A percentile compares a stretch with the other conserved stretches of the same genome.
These are phyloP conservation scores for Debaryomyces maramus DNA, from an alignment of 805 yeast species.

Conservation along the genomic window DNA sequence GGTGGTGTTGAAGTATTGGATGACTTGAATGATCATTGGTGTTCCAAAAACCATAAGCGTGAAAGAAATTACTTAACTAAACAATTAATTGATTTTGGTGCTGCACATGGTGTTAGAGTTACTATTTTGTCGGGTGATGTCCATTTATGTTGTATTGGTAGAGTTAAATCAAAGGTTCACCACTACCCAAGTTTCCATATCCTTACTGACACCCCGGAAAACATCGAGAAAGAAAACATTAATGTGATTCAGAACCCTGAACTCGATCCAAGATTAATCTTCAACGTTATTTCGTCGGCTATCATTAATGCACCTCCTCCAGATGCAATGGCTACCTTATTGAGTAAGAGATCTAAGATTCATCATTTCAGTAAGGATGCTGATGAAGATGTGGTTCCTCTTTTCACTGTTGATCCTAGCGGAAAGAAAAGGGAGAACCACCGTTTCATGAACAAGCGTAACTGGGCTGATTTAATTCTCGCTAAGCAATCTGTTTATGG, in stretches of 20 bases:
- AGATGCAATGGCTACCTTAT: conserved; percentile 71
- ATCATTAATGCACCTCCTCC: conserved; percentile 94
- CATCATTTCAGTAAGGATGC: conserved; percentile 68
- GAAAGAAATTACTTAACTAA: conserved; percentile 76
- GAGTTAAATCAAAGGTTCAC: conserved; percentile 60
- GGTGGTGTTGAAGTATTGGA: conserved; percentile 90
- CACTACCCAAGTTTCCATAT: conserved; percentile 28
- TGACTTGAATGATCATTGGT: conserved; percentile 96
- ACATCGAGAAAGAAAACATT: conserved; percentile 37
- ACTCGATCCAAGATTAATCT: conserved; percentile 70
- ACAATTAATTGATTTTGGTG: conserved; percentile 64
- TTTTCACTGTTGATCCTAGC: conserved; percentile 62
- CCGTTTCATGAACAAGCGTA: conserved; percentile 63
- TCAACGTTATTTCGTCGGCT: conserved; percentile 87
- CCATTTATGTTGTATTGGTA: conserved; percentile 81
- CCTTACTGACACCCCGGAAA: conserved; percentile 17
- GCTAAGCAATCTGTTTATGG: conserved; percentile 35
- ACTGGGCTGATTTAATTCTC: conserved; percentile 70
- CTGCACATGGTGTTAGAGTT: conserved; percentile 62
- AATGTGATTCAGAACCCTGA: conserved; percentile 52
- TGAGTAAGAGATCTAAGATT: conserved; percentile 63
- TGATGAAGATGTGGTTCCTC: conserved; percentile 78
- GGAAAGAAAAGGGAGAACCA: conserved; percentile 48
- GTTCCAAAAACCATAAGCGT: conserved; percentile 78
- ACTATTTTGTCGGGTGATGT: conserved; percentile 93